A percentile compares a stretch with the other conserved stretches of the same genome.
These are phyloP conservation scores for Fusarium sp. DNA, from an alignment of 2,329 filamentous ascomycete species.

Conservation along the genomic window DNA sequence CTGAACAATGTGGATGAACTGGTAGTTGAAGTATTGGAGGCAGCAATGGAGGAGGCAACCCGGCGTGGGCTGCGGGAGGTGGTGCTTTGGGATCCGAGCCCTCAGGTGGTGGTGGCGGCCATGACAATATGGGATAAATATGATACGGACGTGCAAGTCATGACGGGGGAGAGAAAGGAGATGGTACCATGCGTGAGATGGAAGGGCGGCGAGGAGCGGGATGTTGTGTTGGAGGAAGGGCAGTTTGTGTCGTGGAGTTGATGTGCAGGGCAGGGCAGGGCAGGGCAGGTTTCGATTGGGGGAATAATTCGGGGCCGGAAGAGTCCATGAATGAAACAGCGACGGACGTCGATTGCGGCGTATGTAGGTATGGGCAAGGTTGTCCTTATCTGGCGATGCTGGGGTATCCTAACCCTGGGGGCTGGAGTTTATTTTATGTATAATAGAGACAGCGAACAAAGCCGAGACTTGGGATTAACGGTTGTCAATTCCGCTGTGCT, in stretches of 20 bases:
- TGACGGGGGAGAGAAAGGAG: slow-evolving; percentile 46
- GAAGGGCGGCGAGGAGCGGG: slow-evolving; percentile 45
- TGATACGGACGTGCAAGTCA: slow-evolving; percentile 35
- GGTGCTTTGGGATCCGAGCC: slow-evolving; percentile 52
- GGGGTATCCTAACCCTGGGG: slow-evolving; percentile 8
- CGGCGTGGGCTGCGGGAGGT: slow-evolving; percentile 49
- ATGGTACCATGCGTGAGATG: slow-evolving; percentile 52
- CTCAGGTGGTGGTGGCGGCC: slow-evolving; percentile 20
- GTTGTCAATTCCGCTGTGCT: neutral
- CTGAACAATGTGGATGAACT: neutral
- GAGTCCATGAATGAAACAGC: slow-evolving; percentile 2
- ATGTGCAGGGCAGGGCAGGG: slow-evolving; percentile 9
- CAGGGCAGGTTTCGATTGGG: neutral
- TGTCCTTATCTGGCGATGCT: neutral
- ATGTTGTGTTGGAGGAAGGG: slow-evolving; percentile 45
- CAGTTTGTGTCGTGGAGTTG: slow-evolving; percentile 21
- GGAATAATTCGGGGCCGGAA: slow-evolving; percentile 6
- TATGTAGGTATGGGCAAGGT: neutral
- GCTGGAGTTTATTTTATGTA: neutral
- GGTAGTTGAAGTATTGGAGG: slow-evolving; percentile 43
- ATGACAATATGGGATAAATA: neutral
- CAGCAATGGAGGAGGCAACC: slow-evolving; percentile 50
- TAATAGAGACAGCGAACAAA: neutral
- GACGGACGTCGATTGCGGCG: neutral
- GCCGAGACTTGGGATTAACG: neutral